Base-by-base conservation (phyloP, 2,329 filamentous ascomycete species). In the Curvularia sp. region DNA sequence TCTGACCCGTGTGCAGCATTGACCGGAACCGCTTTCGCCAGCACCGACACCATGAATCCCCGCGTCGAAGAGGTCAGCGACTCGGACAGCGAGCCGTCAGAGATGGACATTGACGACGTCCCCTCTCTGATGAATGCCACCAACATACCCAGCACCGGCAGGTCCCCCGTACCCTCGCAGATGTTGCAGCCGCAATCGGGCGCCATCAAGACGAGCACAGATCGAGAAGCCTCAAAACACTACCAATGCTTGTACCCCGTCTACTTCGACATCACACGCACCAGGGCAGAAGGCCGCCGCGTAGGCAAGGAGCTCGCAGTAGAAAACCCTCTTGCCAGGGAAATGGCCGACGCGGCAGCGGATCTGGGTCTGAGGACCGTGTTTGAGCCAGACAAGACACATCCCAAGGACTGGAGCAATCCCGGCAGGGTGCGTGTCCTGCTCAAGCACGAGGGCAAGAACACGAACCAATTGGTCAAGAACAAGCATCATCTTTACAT, bases 391-490 rank as follows among this genome's bases (percentile, higher is more conserved):
- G 90, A 90, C 74, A 97, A 97, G 82, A 85, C 88, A 60, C 95
- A 99, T 78, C 95, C 95, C 6, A 94, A 95, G 80, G 95, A 99
- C 82, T 99, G 95, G 95, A 89, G 90, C 56, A 99, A 99, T 81
- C 95, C 95, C 12, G 95, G 95, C 3, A 85, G 95, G 58, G 91
- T 98, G 63, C 88, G 91, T 68, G 87, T 98, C 49, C 81, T 89
- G 72, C 81, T 97, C 55, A 89, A 87, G 76, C 87, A 85, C 62
- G 82, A 86, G 59, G 85, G 85, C 33, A 78, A 78, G 62, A 71
- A 79, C 46, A 70, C 83, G 38, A 84, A 83, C 62, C 68, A 78
- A 26, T 79, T 78, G 30, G 82, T 91, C 46, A 87, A 87, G 75
- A 91, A 89, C 70, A 91, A 98, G 81, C 91, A 96, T 75, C 92